Evolutionary conservation across 371 early-diverging fungal species (phyloP).

Genomic region (Smittium mucronatum): DNA sequence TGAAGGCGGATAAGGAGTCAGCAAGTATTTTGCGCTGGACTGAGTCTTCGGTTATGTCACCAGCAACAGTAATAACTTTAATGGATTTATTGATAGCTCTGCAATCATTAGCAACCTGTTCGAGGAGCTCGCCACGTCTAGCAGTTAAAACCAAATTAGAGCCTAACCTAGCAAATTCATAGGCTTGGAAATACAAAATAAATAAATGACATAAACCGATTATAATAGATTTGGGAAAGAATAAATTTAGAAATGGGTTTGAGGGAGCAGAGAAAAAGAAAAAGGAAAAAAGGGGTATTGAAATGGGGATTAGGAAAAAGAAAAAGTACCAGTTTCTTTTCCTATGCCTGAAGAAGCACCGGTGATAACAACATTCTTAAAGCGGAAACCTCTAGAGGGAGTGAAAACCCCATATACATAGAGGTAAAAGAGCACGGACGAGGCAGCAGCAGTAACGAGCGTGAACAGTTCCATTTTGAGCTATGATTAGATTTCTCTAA

Average conservation of each 20-base stretch:
- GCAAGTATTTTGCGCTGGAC: background rate
- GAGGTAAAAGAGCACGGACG: background rate
- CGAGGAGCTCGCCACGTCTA: constrained; percentile 41
- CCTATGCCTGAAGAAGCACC: constrained; percentile 79
- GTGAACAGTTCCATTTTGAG: background rate
- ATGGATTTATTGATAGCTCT: constrained; percentile 16
- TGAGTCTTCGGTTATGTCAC: constrained; percentile 14
- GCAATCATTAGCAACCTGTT: constrained; percentile 39
- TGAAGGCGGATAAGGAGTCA: background rate
- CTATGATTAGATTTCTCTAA: too few species aligned
- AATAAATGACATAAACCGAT: too few species aligned
- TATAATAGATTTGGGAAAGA: background rate
- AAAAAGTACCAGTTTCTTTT: constrained; percentile 30
- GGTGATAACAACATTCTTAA: constrained; percentile 44
- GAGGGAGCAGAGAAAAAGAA: too few species aligned
- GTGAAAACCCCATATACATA: background rate
- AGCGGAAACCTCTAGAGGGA: background rate
- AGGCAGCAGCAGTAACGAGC: background rate
- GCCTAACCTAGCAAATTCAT: constrained; percentile 54
- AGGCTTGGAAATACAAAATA: constrained; percentile 33
- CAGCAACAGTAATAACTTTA: constrained; percentile 16
- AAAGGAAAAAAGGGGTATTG: too few species aligned
- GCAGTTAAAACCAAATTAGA: constrained; percentile 56
- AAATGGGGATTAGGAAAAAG: too few species aligned
- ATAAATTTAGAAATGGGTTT: background rate